Evolutionary conservation across 2,329 filamentous ascomycete genomes (phyloP).

Genomic region (Penicillium sp.): DNA sequence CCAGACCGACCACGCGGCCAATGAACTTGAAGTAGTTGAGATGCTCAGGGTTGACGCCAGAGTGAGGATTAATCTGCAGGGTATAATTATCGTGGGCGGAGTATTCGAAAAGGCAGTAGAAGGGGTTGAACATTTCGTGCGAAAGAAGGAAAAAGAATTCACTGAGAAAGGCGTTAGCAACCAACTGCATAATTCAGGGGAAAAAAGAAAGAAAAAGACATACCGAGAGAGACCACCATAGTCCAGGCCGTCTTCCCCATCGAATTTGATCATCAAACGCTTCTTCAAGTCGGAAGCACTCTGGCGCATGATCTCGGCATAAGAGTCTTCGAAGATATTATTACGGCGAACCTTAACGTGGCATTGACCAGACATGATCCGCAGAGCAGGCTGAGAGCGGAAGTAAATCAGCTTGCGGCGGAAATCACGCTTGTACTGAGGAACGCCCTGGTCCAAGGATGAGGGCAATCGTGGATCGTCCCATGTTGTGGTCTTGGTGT

Average conservation of each 20-base stretch:
- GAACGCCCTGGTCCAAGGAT: conserved; percentile 95
- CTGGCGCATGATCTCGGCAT: conserved; percentile 97
- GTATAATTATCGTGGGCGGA: conserved; percentile 99
- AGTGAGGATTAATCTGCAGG: conserved; percentile 98
- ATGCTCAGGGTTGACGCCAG: conserved; percentile 98
- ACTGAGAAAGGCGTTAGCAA: conserved; percentile 52
- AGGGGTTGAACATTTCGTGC: conserved; percentile 99
- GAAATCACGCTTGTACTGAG: conserved; percentile 99
- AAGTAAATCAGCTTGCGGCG: conserved; percentile 98
- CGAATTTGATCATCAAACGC: conserved; percentile 98
- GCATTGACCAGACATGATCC: conserved; percentile 93
- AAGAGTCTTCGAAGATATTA: conserved; percentile 98
- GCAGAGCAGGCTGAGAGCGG: conserved; percentile 93
- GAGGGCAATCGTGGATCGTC: conserved; percentile 94
- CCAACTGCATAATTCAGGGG: not conserved
- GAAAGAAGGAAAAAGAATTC: conserved; percentile 99
- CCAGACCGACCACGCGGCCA: conserved; percentile 91
- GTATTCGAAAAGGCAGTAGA: conserved; percentile 99
- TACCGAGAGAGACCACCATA: conserved; percentile 91
- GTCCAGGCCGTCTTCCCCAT: conserved; percentile 95
- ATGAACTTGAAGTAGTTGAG: conserved; percentile 99
- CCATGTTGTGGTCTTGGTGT: conserved; percentile 99
- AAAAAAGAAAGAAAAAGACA: conserved; percentile 21
- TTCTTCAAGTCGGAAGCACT: conserved; percentile 97
- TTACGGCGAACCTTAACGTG: conserved; percentile 96